phyloP scores from a whole-genome alignment of 306 rosid species.

The Parietaria judaica region DNA sequence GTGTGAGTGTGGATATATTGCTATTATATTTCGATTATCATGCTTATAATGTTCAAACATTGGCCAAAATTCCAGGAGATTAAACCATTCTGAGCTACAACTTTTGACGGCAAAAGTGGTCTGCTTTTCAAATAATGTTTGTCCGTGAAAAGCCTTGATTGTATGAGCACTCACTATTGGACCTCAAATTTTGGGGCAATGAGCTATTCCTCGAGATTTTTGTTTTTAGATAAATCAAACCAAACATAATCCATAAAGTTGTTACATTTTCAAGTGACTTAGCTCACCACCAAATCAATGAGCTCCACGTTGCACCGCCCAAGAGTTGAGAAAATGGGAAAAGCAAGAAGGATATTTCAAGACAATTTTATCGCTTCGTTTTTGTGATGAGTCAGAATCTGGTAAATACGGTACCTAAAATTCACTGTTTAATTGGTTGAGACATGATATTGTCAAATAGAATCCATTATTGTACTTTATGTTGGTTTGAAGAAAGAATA shows the following conservation, averaged over 20 bases:
- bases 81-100: neutral
- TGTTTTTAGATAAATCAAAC: neutral
- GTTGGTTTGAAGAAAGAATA: neutral
- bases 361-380: neutral
- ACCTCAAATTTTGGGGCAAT: neutral
- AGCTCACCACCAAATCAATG: neutral
- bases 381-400: neutral
- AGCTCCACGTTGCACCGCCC: neutral
- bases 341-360: neutral
- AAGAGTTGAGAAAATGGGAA: neutral
- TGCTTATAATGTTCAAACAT: neutral
- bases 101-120: constrained; percentile 8
- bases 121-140: neutral
- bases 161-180: neutral
- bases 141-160: neutral
- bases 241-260: no score
- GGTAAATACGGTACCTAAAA: neutral
- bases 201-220: neutral
- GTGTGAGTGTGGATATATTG: no score
- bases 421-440: neutral
- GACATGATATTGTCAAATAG: neutral
- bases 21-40: neutral
- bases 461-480: neutral
- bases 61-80: neutral
- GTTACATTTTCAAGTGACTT: neutral